These are phyloP conservation scores for Mytilinidion resinicola DNA, from an alignment of 495 filamentous ascomycete genomes.

Conservation along the genomic window DNA sequence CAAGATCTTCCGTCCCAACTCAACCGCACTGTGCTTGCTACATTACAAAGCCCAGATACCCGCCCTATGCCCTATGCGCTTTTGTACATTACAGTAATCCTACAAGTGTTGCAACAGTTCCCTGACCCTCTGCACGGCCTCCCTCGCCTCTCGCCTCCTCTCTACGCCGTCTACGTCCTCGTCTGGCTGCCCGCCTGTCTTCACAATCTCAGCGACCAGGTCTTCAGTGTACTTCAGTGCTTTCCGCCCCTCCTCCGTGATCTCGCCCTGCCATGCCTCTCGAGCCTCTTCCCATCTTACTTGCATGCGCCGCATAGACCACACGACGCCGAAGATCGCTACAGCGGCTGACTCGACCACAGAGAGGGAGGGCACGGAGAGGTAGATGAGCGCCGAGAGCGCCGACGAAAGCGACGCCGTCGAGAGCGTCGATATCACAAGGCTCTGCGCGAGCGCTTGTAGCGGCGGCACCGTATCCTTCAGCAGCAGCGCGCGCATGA, in stretches of 20 bases:
- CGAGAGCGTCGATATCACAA: constrained; percentile 67
- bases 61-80: too few species aligned
- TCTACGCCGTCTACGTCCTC: constrained; percentile 37
- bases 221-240: constrained; percentile 65
- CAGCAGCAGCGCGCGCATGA: constrained; percentile 53
- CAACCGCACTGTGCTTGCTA: too few species aligned
- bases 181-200: constrained; percentile 39
- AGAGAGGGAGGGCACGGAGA: constrained; percentile 49
- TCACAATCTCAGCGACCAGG: constrained; percentile 52
- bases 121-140: constrained; percentile 38
- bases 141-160: constrained; percentile 40
- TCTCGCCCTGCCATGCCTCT: constrained; percentile 63
- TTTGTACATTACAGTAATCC: not conserved
- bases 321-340: constrained; percentile 70
- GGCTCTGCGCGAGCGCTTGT: constrained; percentile 71
- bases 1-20: too few species aligned
- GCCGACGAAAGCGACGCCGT: constrained; percentile 56
- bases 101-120: constrained; percentile 45
- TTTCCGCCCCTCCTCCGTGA: constrained; percentile 73
- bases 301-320: constrained; percentile 69
- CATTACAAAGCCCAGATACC: too few species aligned
- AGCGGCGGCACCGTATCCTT: constrained; percentile 62
- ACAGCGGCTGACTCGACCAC: constrained; percentile 74
- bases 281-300: constrained; percentile 68
- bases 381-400: constrained; percentile 62